Evolutionary conservation across 495 filamentous ascomycete species (phyloP).

Genomic region (Lichina pygmaea): DNA sequence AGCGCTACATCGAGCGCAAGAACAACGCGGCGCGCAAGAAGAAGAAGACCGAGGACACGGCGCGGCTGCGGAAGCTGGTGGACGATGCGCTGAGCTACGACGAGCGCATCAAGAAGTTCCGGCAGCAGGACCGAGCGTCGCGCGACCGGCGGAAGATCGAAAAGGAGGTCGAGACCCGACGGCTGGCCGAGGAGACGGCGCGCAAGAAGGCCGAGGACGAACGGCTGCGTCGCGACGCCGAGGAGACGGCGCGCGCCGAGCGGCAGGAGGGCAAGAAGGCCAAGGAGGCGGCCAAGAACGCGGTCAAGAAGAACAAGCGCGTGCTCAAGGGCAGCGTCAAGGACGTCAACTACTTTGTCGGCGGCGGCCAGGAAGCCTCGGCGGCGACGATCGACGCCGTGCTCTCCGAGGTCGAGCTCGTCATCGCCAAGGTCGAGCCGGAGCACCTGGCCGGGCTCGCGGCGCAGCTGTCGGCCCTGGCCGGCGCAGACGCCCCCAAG

Average conservation of each 20-base stretch:
- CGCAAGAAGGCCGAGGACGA: constrained; percentile 55
- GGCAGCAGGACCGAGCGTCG: constrained; percentile 62
- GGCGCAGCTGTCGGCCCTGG: constrained; percentile 29
- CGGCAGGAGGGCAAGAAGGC: constrained; percentile 78
- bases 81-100: constrained; percentile 61
- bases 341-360: constrained; percentile 80
- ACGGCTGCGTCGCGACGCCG: constrained; percentile 49
- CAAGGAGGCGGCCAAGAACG: constrained; percentile 92
- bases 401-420: constrained; percentile 64
- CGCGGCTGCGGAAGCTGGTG: constrained; percentile 63
- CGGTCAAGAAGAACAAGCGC: constrained; percentile 98
- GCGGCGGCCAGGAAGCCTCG: constrained; percentile 29
- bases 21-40: constrained; percentile 93
- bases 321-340: constrained; percentile 76
- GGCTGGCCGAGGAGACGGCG: constrained; percentile 51
- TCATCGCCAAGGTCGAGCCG: constrained; percentile 66
- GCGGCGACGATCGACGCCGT: constrained; percentile 53
- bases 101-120: constrained; percentile 93
- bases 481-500: constrained; percentile 17
- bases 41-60: constrained; percentile 95
- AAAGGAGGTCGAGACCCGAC: constrained; percentile 73
- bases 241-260: constrained; percentile 59
- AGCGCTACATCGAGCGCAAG: constrained; percentile 91
- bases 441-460: constrained; percentile 68
- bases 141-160: constrained; percentile 86